Evolutionary conservation across 345 rosid genomes (phyloP).

Genomic region (Lumnitzera littorea): DNA sequence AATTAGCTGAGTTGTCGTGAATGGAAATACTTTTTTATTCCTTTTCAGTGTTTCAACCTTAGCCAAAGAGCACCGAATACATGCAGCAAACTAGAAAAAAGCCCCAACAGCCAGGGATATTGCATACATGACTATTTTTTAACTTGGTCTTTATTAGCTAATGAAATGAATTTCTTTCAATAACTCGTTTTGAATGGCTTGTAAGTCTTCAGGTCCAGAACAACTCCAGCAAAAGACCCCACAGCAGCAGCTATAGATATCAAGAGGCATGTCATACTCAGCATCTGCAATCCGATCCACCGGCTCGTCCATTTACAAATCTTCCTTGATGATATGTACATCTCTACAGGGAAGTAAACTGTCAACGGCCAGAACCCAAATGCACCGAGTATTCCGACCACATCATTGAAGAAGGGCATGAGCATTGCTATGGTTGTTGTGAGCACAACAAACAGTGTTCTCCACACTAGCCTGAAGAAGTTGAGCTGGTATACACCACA

Average conservation of each 20-base stretch:
- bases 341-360: constrained; percentile 43
- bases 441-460: constrained; percentile 33
- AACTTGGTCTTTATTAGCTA: not conserved
- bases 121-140: too few species aligned
- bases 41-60: too few species aligned
- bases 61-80: too few species aligned
- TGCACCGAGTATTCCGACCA: constrained; percentile 46
- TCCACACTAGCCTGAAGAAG: constrained; percentile 44
- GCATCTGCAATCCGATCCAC: constrained; percentile 38
- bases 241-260: constrained; percentile 34
- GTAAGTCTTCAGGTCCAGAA: constrained; percentile 43
- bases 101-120: too few species aligned
- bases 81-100: too few species aligned
- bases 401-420: constrained; percentile 49
- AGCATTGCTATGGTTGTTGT: constrained; percentile 50
- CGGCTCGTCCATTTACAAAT: constrained; percentile 24
- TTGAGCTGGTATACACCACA: constrained; percentile 33
- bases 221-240: constrained; percentile 49
- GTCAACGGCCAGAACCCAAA: constrained; percentile 56
- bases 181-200: constrained; percentile 44
- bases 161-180: constrained; percentile 9
- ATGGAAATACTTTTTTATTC: too few species aligned
- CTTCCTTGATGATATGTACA: constrained; percentile 37
- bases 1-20: too few species aligned
- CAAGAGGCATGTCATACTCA: constrained; percentile 29